These are phyloP conservation scores for Intubia oerlemansii DNA, from an alignment of 2,329 filamentous ascomycete genomes.

Conservation along the genomic window DNA sequence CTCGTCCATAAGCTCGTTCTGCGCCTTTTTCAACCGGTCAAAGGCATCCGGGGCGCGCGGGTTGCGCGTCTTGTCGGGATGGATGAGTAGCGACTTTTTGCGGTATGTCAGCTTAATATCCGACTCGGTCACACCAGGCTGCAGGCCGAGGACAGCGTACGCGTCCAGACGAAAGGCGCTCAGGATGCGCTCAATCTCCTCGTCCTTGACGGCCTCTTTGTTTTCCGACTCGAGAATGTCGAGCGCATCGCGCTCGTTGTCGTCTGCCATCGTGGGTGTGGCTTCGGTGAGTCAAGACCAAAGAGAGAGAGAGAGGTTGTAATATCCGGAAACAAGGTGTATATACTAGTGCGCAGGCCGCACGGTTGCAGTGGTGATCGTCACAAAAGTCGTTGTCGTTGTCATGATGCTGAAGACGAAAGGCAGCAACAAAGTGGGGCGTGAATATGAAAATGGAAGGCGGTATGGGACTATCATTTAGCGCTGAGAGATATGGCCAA, in stretches of 20 bases:
- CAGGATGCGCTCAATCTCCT: conserved; percentile 85
- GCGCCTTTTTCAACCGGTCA: conserved; percentile 87
- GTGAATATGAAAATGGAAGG: too few relatives aligned
- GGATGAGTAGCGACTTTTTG: conserved; percentile 95
- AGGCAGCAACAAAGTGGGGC: background rate
- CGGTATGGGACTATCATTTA: too few relatives aligned
- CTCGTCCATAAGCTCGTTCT: conserved; percentile 80
- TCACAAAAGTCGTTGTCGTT: background rate
- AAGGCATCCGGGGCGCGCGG: conserved; percentile 84
- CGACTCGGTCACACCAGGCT: conserved; percentile 83
- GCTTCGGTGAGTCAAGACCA: too few relatives aligned
- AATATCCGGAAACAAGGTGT: too few relatives aligned
- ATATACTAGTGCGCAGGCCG: too few relatives aligned
- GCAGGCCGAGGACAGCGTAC: conserved; percentile 88
- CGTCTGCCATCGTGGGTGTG: conserved; percentile 8
- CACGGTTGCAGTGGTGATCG: too few relatives aligned
- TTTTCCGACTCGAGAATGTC: conserved; percentile 65
- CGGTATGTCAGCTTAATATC: conserved; percentile 92
- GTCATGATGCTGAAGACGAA: background rate
- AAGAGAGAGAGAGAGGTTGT: too few relatives aligned
- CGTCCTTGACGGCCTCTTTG: conserved; percentile 90
- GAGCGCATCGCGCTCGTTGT: conserved; percentile 37
- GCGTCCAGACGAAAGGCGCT: conserved; percentile 62
- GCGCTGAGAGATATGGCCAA: too few relatives aligned
- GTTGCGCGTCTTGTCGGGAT: conserved; percentile 94